phyloP scores from a whole-genome alignment of 352 stramenopile species.

The Poterioochromonas sp. region DNA sequence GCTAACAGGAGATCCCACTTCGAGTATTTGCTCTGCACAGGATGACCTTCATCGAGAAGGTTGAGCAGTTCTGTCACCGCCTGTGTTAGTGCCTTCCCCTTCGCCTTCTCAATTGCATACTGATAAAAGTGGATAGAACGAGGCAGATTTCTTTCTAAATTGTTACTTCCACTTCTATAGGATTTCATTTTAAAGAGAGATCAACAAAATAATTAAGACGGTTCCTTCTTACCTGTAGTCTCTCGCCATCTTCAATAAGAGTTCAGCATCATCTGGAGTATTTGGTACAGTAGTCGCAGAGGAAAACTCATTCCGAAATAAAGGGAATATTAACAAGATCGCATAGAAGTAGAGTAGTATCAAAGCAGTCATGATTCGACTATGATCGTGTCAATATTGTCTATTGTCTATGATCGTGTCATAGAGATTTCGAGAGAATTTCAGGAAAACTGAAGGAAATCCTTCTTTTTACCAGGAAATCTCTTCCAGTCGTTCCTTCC shows the following conservation, averaged over 20 bases:
- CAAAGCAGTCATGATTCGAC: too few species aligned
- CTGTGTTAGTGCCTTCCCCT: background rate
- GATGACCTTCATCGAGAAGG: background rate
- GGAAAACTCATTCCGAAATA: too few species aligned
- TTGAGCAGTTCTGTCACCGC: background rate
- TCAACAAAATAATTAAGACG: background rate
- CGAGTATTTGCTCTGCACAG: background rate
- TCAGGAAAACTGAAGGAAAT: too few species aligned
- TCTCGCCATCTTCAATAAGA: background rate
- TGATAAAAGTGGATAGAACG: background rate
- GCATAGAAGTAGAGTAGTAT: too few species aligned
- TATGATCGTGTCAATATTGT: too few species aligned
- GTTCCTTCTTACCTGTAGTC: background rate
- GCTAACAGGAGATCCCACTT: background rate
- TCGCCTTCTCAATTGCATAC: background rate
- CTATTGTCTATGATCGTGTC: too few species aligned
- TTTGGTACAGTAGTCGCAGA: too few species aligned
- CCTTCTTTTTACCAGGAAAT: too few species aligned
- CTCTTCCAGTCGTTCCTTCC: too few species aligned
- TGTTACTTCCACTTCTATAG: background rate
- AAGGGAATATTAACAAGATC: too few species aligned
- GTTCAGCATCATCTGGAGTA: background rate
- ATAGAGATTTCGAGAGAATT: too few species aligned
- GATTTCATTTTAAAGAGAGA: background rate
- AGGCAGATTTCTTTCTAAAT: background rate